These are phyloP conservation scores for Russula vinacea DNA, from an alignment of 768 basidiomycete species.

Conservation along the genomic window DNA sequence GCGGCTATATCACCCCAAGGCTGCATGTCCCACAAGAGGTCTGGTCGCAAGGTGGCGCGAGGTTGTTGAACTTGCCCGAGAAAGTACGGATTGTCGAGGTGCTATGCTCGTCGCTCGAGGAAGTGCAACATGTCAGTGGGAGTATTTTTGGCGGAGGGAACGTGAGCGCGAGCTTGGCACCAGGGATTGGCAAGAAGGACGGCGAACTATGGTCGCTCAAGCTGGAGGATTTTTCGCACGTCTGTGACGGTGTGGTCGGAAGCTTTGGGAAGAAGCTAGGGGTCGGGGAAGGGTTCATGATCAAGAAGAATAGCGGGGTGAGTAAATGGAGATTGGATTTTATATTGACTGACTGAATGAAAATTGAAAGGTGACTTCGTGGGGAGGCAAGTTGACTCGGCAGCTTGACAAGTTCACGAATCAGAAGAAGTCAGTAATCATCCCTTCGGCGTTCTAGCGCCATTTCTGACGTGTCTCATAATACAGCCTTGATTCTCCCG, in stretches of 20 bases:
- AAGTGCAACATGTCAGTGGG: constrained; percentile 66
- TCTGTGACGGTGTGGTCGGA: constrained; percentile 76
- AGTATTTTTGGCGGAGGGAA: constrained; percentile 78
- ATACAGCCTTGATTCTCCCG: constrained; percentile 80
- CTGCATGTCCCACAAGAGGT: constrained; percentile 86
- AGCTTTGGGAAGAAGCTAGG: constrained; percentile 87
- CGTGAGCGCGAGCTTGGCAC: constrained; percentile 66
- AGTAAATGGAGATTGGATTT: constrained; percentile 25
- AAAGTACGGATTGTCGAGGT: constrained; percentile 85
- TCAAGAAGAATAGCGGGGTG: constrained; percentile 69
- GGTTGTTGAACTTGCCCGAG: constrained; percentile 74
- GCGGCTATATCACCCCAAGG: constrained; percentile 84
- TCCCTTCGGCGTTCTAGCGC: background rate
- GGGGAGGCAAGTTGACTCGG: constrained; percentile 71
- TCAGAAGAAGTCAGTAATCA: constrained; percentile 70
- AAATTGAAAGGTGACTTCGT: constrained; percentile 48
- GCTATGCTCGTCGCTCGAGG: constrained; percentile 73
- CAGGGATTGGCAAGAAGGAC: constrained; percentile 75
- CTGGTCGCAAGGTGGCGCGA: constrained; percentile 89
- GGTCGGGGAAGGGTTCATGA: constrained; percentile 81
- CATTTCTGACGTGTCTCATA: constrained; percentile 2
- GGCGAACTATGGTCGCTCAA: constrained; percentile 74
- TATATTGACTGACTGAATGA: background rate
- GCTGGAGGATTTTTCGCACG: constrained; percentile 74
- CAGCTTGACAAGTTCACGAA: constrained; percentile 82